Conservation (phyloP, 1,139 yeast genomes). For the Blastobotrys malaysiensis region DNA sequence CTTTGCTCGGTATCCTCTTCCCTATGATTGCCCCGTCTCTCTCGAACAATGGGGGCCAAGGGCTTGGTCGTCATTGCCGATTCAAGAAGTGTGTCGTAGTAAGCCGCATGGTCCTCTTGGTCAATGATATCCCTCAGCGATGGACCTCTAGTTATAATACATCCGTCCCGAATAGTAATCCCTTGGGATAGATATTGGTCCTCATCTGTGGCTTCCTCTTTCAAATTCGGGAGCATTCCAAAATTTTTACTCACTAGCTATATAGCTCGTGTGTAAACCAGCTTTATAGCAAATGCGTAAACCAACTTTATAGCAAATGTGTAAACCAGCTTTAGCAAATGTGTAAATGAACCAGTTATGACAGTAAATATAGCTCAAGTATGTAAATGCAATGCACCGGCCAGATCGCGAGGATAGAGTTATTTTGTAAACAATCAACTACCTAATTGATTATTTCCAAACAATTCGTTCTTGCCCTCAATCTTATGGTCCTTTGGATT, state of each 20-base stretch:
- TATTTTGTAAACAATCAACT: neutral
- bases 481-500: conserved; percentile 84
- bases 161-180: neutral
- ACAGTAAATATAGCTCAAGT: neutral
- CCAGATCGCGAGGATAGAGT: no score
- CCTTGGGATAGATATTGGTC: neutral
- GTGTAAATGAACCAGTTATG: no score
- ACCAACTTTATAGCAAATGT: neutral
- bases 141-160: neutral
- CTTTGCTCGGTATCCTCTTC: neutral
- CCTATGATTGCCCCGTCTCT: neutral
- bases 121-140: neutral
- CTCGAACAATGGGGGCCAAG: neutral
- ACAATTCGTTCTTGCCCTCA: conserved; percentile 25
- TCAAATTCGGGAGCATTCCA: neutral
- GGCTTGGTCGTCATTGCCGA: neutral
- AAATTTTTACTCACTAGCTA: no score
- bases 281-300: no score
- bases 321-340: no score
- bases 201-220: neutral
- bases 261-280: no score
- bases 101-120: neutral
- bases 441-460: neutral
- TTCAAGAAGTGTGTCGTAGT: neutral
- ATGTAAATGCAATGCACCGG: no score